Evolutionary conservation across 345 rosid genomes (phyloP), one percentile per base, ranked within the genome.

Genomic region (Eucalyptus grandis): DNA sequence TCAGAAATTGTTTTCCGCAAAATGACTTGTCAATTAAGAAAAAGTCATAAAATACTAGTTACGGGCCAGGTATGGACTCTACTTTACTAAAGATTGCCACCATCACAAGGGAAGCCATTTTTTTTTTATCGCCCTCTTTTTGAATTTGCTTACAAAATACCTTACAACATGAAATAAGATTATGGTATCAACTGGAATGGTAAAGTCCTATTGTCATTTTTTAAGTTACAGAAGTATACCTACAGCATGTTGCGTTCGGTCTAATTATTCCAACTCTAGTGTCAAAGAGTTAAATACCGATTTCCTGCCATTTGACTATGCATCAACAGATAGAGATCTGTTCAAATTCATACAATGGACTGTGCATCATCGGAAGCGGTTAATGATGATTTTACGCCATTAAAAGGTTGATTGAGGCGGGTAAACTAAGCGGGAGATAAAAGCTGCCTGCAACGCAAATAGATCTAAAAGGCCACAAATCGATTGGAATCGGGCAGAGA

Each of bases 371-470:
- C 0, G 2, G 4, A 24, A 24, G 12, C 4, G 4, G 65, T 58
- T 58, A 22, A 58, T 1, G 65, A 22, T 0, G 14, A 24, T 58
- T 26, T 26, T 27, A 4, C n/a, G 4, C 30, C 65, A 26, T 58
- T 58, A 11, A 24, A 24, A 24, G n/a, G 4, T 58, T 26, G n/a
- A 26, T 24, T 24, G 65, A 58, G 65, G n/a, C 7, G 6, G 65
- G 14, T 24, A 58, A 22, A 10, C 27, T 22, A 58, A 4, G 14
- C 7, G 7, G 65, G n/a, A 58, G 27, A 58, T 24, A 50, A 14
- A 50, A 6, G 1, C 3, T 50, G 53, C 53, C 0, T 0, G 53
- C 53, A 6, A 6, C 7, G 7, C 30, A 58, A 10, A 11, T 11
- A 12, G 4, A 58, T 24, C 14, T 0, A 58, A 26, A 26, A 58